Evolutionary conservation across 768 basidiomycete genomes (phyloP).

Genomic region (Phlegmacium glaucopus): DNA sequence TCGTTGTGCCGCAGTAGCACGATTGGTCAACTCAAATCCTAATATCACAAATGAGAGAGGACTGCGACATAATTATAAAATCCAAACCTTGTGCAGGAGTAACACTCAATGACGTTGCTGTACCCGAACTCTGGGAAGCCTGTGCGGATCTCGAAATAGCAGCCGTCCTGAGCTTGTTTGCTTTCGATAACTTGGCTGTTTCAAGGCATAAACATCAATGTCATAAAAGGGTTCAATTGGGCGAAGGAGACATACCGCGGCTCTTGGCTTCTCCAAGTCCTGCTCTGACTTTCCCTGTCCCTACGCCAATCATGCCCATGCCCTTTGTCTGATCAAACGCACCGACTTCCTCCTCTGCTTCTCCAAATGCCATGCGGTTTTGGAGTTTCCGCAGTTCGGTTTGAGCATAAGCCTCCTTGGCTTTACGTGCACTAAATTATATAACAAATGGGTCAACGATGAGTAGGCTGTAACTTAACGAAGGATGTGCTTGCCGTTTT

Average conservation of each 20-base stretch:
- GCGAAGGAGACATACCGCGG: slow-evolving; percentile 56
- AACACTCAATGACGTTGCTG: slow-evolving; percentile 87
- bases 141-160: slow-evolving; percentile 77
- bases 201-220: slow-evolving; percentile 4
- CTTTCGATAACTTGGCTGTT: slow-evolving; percentile 92
- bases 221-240: background rate
- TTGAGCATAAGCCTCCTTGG: slow-evolving; percentile 97
- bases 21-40: slow-evolving; percentile 96
- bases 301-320: slow-evolving; percentile 90
- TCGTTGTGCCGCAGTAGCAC: slow-evolving; percentile 75
- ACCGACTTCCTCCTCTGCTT: slow-evolving; percentile 94
- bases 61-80: slow-evolving; percentile 1
- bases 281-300: slow-evolving; percentile 87
- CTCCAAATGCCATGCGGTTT: slow-evolving; percentile 94
- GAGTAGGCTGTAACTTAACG: background rate
- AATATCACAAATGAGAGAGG: slow-evolving; percentile 1
- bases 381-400: slow-evolving; percentile 96
- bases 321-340: slow-evolving; percentile 98
- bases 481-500: slow-evolving; percentile 52
- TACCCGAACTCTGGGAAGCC: slow-evolving; percentile 65
- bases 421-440: slow-evolving; percentile 77
- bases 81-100: slow-evolving; percentile 89
- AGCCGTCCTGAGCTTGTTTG: slow-evolving; percentile 87
- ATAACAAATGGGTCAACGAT: background rate
- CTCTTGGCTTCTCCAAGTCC: slow-evolving; percentile 86